Percentiles rank a stretch among this genome's conserved stretches.
Evolutionary conservation across 768 basidiomycete species (phyloP).

Genomic region (Kwoniella botswanensis): DNA sequence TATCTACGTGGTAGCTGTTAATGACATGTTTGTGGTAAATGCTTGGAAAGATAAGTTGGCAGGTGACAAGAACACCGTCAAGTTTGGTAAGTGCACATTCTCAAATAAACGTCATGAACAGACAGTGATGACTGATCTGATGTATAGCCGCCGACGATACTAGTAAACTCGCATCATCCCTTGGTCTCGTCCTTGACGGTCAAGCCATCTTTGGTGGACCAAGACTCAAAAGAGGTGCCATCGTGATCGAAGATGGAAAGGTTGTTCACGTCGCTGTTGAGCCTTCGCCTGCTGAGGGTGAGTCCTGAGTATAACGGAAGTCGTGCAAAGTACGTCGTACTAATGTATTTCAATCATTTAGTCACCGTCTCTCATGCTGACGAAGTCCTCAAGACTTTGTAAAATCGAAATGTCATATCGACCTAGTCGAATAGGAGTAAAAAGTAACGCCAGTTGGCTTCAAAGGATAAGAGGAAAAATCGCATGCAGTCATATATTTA

Average conservation of each 20-base stretch:
- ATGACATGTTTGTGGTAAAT: constrained; percentile 70
- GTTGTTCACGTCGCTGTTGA: constrained; percentile 71
- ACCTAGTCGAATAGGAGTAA: no score
- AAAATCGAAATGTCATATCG: not conserved
- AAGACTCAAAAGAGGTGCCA: constrained; percentile 66
- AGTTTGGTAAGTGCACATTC: constrained; percentile 43
- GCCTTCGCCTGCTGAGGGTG: constrained; percentile 60
- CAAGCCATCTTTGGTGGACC: constrained; percentile 69
- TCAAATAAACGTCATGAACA: not conserved
- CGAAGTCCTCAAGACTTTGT: constrained; percentile 58
- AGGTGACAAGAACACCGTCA: constrained; percentile 67
- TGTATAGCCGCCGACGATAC: constrained; percentile 68
- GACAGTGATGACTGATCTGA: not conserved
- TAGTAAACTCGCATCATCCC: constrained; percentile 64
- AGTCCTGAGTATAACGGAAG: constrained; percentile 14
- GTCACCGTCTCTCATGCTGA: constrained; percentile 66
- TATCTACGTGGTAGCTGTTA: constrained; percentile 73
- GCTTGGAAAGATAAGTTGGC: constrained; percentile 57
- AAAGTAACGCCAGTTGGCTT: no score
- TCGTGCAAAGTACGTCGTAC: not conserved
- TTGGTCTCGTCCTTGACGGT: constrained; percentile 71
- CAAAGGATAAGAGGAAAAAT: no score
- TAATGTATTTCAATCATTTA: constrained; percentile 1
- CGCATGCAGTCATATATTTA: no score
- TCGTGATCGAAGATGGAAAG: constrained; percentile 67